A percentile compares a stretch with the other conserved stretches of the same genome.
phyloP scores from a whole-genome alignment of 148 eudicot species.

The Mesembryanthemum crystallinum region DNA sequence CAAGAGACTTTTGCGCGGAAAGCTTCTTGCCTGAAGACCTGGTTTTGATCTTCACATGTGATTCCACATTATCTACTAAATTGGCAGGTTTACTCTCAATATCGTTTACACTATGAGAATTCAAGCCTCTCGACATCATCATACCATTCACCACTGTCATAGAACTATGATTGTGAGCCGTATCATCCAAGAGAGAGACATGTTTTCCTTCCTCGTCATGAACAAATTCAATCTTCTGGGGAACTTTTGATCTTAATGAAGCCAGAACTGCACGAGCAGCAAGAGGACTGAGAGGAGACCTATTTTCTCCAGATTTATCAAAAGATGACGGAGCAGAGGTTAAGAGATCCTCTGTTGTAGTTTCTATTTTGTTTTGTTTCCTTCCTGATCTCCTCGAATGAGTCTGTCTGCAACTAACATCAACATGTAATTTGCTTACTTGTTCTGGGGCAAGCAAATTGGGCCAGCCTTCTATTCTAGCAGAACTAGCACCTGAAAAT shows the following conservation, averaged over 20 bases:
- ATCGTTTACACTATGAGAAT: slow-evolving; percentile 3
- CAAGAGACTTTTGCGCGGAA: slow-evolving; percentile 13
- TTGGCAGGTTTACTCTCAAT: slow-evolving; percentile 21
- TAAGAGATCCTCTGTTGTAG: slow-evolving; percentile 23
- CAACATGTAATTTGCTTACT: slow-evolving; percentile 26
- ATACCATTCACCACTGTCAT: slow-evolving; percentile 1
- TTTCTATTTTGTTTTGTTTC: slow-evolving; percentile 20
- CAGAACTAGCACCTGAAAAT: slow-evolving; percentile 11
- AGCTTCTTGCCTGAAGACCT: slow-evolving; percentile 16
- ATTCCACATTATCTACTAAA: slow-evolving; percentile 18
- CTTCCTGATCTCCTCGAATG: slow-evolving; percentile 34
- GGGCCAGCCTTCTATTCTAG: slow-evolving; percentile 19
- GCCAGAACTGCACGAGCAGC: slow-evolving; percentile 66
- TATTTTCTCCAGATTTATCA: slow-evolving; percentile 32
- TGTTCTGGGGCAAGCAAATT: slow-evolving; percentile 9
- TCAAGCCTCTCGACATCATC: slow-evolving; percentile 1
- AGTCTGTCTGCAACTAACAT: slow-evolving; percentile 17
- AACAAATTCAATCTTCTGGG: slow-evolving; percentile 34
- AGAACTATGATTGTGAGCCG: slow-evolving; percentile 3
- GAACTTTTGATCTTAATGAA: slow-evolving; percentile 41
- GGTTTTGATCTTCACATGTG: slow-evolving; percentile 9
- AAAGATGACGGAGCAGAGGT: slow-evolving; percentile 19
- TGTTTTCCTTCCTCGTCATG: slow-evolving; percentile 14
- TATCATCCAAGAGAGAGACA: slow-evolving; percentile 6
- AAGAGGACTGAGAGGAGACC: slow-evolving; percentile 51